Percentiles rank a stretch among this genome's conserved stretches.
These are phyloP conservation scores for Macrotyloma uniflorum DNA, from an alignment of 306 rosid species.

Conservation along the genomic window DNA sequence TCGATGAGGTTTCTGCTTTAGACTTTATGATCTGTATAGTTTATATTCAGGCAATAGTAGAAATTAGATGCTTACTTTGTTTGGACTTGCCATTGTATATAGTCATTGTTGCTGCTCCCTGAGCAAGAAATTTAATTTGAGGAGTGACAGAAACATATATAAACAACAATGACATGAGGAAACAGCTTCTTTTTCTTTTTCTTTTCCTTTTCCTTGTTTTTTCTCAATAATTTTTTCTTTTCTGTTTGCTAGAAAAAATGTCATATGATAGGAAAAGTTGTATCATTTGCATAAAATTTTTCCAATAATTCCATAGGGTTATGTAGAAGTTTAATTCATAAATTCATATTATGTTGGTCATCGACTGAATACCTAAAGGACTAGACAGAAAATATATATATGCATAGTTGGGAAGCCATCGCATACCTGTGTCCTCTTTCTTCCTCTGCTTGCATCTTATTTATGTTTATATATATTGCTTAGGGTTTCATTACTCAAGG, in stretches of 20 bases:
- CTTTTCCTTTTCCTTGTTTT: background rate
- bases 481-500: background rate
- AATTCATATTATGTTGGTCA: background rate
- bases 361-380: conserved; percentile 1
- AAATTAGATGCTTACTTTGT: background rate
- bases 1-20: conserved; percentile 72
- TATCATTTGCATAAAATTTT: background rate
- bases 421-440: background rate
- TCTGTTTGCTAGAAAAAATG: background rate
- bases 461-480: too few species aligned
- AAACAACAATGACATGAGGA: background rate
- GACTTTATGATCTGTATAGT: conserved; percentile 3
- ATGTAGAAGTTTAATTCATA: background rate
- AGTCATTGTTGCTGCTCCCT: background rate
- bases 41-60: background rate
- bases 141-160: background rate
- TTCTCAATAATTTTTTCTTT: background rate
- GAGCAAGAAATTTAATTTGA: background rate
- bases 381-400: background rate
- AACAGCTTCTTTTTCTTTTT: background rate
- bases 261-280: background rate
- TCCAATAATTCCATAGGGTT: background rate
- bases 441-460: background rate
- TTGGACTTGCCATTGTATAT: background rate
- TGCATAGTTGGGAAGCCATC: background rate